phyloP scores from a whole-genome alignment of 202 grass and related monocot genomes.

The Eragrostis tef region DNA sequence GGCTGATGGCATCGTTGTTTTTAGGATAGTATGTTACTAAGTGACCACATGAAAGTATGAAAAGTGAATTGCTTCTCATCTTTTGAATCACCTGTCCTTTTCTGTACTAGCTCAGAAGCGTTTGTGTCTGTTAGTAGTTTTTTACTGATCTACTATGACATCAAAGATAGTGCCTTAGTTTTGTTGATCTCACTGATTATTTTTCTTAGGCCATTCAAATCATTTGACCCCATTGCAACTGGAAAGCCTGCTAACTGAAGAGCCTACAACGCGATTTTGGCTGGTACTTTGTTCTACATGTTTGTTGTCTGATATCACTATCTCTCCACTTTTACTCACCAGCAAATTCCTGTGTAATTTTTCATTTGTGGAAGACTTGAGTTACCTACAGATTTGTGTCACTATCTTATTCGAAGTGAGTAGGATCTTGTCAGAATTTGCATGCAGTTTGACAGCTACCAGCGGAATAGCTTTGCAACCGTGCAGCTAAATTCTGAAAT shows the following conservation, averaged over 20 bases:
- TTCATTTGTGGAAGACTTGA: background rate
- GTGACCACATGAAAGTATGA: too few species aligned
- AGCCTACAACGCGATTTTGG: constrained; percentile 75
- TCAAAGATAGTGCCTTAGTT: constrained; percentile 15
- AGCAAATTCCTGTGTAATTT: constrained; percentile 4
- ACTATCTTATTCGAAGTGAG: background rate
- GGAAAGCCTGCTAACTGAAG: constrained; percentile 84
- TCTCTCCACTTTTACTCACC: constrained; percentile 20
- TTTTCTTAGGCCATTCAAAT: constrained; percentile 65
- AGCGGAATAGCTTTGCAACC: background rate
- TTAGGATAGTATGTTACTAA: background rate
- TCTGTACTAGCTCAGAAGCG: too few species aligned
- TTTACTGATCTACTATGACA: background rate
- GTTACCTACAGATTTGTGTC: background rate
- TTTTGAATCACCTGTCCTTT: too few species aligned
- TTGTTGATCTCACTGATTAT: constrained; percentile 34
- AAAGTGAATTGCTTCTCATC: too few species aligned
- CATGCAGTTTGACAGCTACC: constrained; percentile 4
- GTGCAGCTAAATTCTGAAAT: constrained; percentile 4
- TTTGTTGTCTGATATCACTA: constrained; percentile 33
- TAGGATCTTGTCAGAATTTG: constrained; percentile 25
- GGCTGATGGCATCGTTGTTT: background rate
- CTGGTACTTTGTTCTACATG: constrained; percentile 68
- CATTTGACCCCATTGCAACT: constrained; percentile 93
- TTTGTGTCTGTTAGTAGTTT: constrained; percentile 26